These are phyloP conservation scores for Diplodia sapinea DNA, from an alignment of 2,329 filamentous ascomycete species.

Conservation along the genomic window DNA sequence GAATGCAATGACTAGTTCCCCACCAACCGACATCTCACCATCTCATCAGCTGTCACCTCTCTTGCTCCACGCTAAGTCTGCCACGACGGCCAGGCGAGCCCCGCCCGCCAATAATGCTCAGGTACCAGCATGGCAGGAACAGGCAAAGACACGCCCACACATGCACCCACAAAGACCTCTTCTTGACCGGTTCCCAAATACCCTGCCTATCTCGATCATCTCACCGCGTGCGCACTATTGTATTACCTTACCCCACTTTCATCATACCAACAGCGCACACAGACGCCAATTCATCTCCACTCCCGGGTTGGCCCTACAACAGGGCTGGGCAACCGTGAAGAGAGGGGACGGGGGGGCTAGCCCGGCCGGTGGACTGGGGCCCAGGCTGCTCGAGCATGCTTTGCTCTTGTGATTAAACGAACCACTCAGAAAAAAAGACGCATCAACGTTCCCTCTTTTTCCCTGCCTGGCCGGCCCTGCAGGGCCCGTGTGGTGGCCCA, in stretches of 20 bases:
- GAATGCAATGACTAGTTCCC: background rate
- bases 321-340: slow-evolving; percentile 1
- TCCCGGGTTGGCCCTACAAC: slow-evolving; percentile 1
- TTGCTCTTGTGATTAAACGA: background rate
- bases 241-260: slow-evolving; percentile 19
- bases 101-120: slow-evolving; percentile 2
- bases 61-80: background rate
- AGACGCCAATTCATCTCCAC: background rate
- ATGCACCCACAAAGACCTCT: background rate
- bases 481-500: slow-evolving; percentile 8
- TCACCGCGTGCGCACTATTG: background rate
- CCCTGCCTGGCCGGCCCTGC: background rate
- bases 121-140: background rate
- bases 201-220: slow-evolving; percentile 9
- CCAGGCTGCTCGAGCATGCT: background rate
- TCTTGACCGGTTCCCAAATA: slow-evolving; percentile 14
- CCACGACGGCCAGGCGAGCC: background rate
- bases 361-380: background rate
- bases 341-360: background rate
- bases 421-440: slow-evolving; percentile 1
- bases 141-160: background rate
- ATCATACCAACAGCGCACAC: slow-evolving; percentile 10
- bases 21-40: background rate
- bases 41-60: background rate
- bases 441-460: background rate